phyloP scores from a whole-genome alignment of 2,329 filamentous ascomycete species.

The Tolypocladium cylindrosporum region DNA sequence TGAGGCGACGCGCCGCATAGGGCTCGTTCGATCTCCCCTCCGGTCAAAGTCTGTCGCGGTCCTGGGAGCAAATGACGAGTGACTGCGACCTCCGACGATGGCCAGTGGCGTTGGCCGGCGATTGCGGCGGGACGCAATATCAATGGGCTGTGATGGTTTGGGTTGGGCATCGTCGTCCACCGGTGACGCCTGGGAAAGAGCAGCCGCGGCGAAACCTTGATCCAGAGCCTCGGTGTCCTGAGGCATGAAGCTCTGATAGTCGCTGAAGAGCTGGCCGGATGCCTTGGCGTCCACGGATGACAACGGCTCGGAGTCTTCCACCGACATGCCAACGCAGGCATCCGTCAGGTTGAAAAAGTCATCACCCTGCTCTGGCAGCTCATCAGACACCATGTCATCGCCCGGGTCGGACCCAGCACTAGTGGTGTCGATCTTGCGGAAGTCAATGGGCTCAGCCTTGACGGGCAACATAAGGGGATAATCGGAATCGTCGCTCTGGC shows the following conservation, averaged over 20 bases:
- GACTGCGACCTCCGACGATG: constrained; percentile 33
- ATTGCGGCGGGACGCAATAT: constrained; percentile 44
- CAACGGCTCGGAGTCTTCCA: constrained; percentile 4
- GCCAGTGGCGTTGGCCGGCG: constrained; percentile 34
- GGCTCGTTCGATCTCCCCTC: constrained; percentile 32
- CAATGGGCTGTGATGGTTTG: constrained; percentile 39
- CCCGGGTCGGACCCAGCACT: constrained; percentile 3
- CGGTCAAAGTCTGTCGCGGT: constrained; percentile 36
- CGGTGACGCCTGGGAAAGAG: constrained; percentile 3
- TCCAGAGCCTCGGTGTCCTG: constrained; percentile 1
- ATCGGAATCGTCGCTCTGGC: constrained; percentile 14
- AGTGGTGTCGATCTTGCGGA: not conserved
- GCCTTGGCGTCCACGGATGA: constrained; percentile 4
- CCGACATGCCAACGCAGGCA: constrained; percentile 4
- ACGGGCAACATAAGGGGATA: constrained; percentile 7
- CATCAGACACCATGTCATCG: constrained; percentile 4
- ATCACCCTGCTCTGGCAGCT: constrained; percentile 7
- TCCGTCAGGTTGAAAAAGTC: constrained; percentile 9
- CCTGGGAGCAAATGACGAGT: constrained; percentile 31
- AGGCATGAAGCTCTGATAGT: constrained; percentile 2
- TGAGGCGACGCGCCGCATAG: constrained; percentile 45
- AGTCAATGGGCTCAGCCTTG: not conserved
- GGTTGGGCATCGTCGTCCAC: constrained; percentile 17
- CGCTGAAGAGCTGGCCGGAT: constrained; percentile 5
- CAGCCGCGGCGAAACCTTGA: not conserved